A percentile compares a stretch with the other conserved stretches of the same genome.
Evolutionary conservation across 257 asterid species (phyloP).

Genomic region (Osmanthus fragrans): DNA sequence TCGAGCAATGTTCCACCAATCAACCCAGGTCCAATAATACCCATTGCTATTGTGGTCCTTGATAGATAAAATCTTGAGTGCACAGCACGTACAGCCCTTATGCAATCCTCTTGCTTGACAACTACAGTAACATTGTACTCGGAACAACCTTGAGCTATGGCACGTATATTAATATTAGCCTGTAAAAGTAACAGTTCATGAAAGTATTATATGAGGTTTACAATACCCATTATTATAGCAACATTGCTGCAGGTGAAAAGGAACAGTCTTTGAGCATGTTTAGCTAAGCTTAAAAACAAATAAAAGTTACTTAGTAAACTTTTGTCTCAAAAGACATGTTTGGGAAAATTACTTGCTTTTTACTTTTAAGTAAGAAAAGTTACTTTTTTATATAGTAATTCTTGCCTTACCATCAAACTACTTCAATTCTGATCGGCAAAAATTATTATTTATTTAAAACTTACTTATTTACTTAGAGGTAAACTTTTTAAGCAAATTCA

Average conservation of each 20-base stretch:
- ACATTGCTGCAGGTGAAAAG: not conserved
- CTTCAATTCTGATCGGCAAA: not conserved
- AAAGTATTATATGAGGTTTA: slow-evolving; percentile 13
- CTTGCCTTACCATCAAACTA: not conserved
- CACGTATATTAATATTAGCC: slow-evolving; percentile 97
- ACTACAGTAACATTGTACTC: slow-evolving; percentile 94
- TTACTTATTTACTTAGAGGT: not conserved
- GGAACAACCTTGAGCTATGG: slow-evolving; percentile 99
- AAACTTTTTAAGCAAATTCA: too few species aligned
- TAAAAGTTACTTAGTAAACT: not conserved
- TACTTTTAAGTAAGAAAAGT: not conserved
- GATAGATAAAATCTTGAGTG: slow-evolving; percentile 96
- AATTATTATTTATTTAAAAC: too few species aligned
- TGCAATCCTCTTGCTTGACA: slow-evolving; percentile 87
- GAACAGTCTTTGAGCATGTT: not conserved
- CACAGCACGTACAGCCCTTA: slow-evolving; percentile 93
- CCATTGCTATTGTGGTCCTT: slow-evolving; percentile 90
- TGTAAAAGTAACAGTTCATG: slow-evolving; percentile 38
- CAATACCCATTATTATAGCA: not conserved
- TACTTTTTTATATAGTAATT: not conserved
- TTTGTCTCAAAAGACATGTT: not conserved
- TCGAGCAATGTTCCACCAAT: slow-evolving; percentile 94
- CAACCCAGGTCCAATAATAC: slow-evolving; percentile 96
- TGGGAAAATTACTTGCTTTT: not conserved
- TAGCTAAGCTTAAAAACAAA: not conserved